Conservation (phyloP, 1,139 yeast genomes). For the Hemisphaericaspora subhashii region DNA sequence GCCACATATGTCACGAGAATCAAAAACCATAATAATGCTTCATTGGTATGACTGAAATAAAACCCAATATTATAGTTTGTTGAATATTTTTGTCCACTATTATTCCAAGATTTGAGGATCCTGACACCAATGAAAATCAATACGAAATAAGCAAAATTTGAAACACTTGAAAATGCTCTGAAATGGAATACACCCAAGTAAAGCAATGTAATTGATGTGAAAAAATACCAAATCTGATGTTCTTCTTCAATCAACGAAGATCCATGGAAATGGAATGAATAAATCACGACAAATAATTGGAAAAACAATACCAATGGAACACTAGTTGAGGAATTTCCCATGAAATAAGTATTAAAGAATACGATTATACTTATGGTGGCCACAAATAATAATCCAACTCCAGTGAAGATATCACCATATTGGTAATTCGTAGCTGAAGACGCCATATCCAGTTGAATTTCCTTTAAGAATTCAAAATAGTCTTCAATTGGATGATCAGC, state of each 20-base stretch:
- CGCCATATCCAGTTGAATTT: conserved; percentile 57
- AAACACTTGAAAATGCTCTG: conserved; percentile 8
- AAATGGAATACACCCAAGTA: conserved; percentile 17
- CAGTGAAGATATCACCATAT: conserved; percentile 48
- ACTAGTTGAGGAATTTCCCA: conserved; percentile 13
- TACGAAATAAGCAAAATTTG: conserved; percentile 19
- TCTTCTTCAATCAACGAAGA: conserved; percentile 96
- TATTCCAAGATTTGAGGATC: conserved; percentile 80
- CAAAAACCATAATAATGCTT: conserved; percentile 48
- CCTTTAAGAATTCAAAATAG: conserved; percentile 40
- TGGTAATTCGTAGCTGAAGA: conserved; percentile 75
- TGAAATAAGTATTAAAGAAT: conserved; percentile 18
- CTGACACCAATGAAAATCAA: conserved; percentile 49
- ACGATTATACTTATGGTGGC: conserved; percentile 26
- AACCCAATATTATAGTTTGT: conserved; percentile 46
- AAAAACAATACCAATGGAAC: conserved; percentile 22
- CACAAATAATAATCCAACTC: conserved; percentile 38
- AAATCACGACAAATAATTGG: conserved; percentile 38
- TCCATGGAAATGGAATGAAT: conserved; percentile 71
- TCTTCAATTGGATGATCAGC: conserved; percentile 17
- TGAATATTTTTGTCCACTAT: conserved; percentile 80
- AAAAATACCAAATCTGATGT: conserved; percentile 95
- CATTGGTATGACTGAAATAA: conserved; percentile 39
- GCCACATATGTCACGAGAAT: conserved; percentile 41
- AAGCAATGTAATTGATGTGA: conserved; percentile 34